Conservation (phyloP, 345 rosid genomes). For the Acer yangbiense region DNA sequence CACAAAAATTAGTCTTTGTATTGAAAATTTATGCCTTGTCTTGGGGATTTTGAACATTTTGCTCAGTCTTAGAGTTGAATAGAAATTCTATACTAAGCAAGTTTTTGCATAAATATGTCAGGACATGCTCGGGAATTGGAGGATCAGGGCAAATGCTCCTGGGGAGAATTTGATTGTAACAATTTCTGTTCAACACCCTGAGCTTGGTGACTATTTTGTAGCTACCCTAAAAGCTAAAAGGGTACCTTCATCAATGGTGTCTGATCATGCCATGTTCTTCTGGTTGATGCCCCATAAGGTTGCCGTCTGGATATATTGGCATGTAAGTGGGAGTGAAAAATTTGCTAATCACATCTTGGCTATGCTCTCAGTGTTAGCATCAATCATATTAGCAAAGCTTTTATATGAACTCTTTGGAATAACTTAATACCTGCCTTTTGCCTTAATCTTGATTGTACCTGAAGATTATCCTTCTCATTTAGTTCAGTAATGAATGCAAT, state of each 20-base stretch:
- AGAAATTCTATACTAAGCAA: neutral
- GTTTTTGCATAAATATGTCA: constrained; percentile 28
- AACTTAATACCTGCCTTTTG: neutral
- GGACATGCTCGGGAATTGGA: constrained; percentile 95
- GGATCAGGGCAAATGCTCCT: constrained; percentile 66
- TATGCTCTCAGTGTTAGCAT: neutral
- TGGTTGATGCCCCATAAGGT: constrained; percentile 99
- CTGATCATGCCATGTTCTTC: constrained; percentile 67
- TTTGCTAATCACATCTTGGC: neutral
- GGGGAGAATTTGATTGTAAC: constrained; percentile 58
- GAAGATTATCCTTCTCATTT: neutral
- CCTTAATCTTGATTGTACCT: neutral
- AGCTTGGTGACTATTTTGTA: constrained; percentile 72
- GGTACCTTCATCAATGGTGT: constrained; percentile 31
- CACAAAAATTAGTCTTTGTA: neutral
- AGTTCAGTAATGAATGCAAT: neutral
- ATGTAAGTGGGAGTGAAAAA: constrained; percentile 53
- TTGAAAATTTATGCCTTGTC: neutral
- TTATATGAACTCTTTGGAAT: neutral
- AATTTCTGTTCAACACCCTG: constrained; percentile 78
- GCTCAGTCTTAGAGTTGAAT: neutral
- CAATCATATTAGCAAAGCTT: neutral
- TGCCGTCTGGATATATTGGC: constrained; percentile 95
- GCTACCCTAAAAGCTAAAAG: constrained; percentile 70
- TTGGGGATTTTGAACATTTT: neutral